Evolutionary conservation across 306 rosid genomes (phyloP), one percentile per base, ranked within the genome.

Genomic region (Corylus avellana): DNA sequence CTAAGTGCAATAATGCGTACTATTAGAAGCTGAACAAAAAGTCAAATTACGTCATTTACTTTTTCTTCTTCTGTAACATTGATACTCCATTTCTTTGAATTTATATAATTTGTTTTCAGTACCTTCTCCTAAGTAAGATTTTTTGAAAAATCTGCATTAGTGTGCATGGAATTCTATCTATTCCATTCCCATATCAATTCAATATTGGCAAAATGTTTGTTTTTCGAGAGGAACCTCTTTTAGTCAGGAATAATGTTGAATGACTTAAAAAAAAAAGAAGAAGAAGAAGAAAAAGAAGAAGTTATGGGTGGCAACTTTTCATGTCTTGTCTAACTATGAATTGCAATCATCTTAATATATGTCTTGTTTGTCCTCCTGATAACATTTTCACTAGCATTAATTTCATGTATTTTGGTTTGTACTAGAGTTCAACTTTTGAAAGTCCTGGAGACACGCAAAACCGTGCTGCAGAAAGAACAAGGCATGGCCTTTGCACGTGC

Each of bases 401-500:
- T 72, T 79, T 68, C 54, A 25, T 59, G 63, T 82, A 70, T 69
- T 61, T 75, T 69, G 59, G 70, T 46, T 80, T 50, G 27, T 74
- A 79, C 67, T 74, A 96, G 99, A 88, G 93, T 85, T 79, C 97
- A 96, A 82, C 99, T 96, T 81, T 80, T 96, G 82, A 96, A 91
- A 90, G 98, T 96, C 78, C 81, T 96, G 81, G 99, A 96, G 86
- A 89, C 93, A 16, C 98, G 99, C 57, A 96, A 90, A 79, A 85
- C 85, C 72, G 86, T 87, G 87, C 90, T 96, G 56, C 98, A 90
- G 89, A 96, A 96, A 87, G 99, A 96, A 92, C 99, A 96, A 86
- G 99, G 98, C 75, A 96, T 96, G 99, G 98, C 98, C 80, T 96
- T 96, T 87, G 99, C 99, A 46, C 96, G 98, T 35, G 99, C 99